Evolutionary conservation across 371 early-diverging fungal genomes (phyloP).

Genomic region (Mucor racemosus): DNA sequence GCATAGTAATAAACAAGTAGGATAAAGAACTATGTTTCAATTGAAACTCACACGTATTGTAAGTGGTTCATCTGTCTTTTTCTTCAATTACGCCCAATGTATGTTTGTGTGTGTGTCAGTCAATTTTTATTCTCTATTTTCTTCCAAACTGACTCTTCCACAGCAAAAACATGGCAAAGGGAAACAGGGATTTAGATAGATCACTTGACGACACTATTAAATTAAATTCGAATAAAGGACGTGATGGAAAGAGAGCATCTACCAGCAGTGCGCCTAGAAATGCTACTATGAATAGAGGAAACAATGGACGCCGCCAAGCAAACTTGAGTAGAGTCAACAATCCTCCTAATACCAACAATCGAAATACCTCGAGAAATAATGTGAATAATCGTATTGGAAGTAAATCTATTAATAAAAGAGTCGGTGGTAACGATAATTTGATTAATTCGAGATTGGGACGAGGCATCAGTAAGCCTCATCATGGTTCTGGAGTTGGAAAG

Average conservation of each 20-base stretch:
- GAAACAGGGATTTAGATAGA: conserved; percentile 20
- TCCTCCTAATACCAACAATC: not conserved
- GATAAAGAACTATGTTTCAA: not conserved
- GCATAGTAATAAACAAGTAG: not conserved
- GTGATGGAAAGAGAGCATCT: not conserved
- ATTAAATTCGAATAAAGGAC: not conserved
- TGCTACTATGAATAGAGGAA: not conserved
- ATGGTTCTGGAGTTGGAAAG: not conserved
- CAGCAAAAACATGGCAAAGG: conserved; percentile 16
- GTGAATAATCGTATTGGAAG: not conserved
- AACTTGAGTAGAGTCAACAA: not conserved
- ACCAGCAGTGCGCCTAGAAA: not conserved
- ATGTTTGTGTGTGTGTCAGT: not conserved
- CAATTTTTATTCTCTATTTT: not conserved
- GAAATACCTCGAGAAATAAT: not conserved
- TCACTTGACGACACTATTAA: conserved; percentile 28
- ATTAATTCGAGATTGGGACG: conserved; percentile 12
- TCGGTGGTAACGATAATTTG: not conserved
- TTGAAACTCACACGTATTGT: not conserved
- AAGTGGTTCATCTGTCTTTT: no score
- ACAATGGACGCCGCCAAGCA: not conserved
- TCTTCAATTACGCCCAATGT: not conserved
- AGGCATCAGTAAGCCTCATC: conserved; percentile 5
- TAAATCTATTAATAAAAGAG: not conserved
- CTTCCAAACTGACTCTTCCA: not conserved